phyloP scores from a whole-genome alignment of 2,329 filamentous ascomycete species.

The Fusarium mundagurra region DNA sequence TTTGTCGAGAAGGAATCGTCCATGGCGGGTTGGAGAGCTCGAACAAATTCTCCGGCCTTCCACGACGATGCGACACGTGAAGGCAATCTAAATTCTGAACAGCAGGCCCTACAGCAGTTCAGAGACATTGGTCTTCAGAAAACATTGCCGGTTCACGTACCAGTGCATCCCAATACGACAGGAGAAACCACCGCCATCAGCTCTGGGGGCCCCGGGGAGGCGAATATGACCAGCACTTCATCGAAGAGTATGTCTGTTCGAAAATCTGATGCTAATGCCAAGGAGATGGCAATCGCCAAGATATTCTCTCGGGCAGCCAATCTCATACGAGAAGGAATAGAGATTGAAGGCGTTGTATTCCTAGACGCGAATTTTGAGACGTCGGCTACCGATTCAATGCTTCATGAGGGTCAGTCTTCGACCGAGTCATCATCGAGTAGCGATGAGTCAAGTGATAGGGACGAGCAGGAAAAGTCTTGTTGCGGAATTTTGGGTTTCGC shows the following conservation, averaged over 20 bases:
- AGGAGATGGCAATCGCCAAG: constrained; percentile 11
- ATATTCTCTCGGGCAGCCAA: constrained; percentile 57
- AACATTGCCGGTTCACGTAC: neutral
- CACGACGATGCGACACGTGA: constrained; percentile 19
- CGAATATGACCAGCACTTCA: neutral
- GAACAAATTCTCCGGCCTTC: constrained; percentile 8
- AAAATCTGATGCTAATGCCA: neutral
- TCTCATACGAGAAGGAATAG: constrained; percentile 54
- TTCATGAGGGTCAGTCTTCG: constrained; percentile 24
- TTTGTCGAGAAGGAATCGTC: constrained; percentile 50
- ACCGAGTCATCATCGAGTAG: constrained; percentile 35
- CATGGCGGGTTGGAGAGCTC: constrained; percentile 41
- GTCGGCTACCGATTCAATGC: constrained; percentile 27
- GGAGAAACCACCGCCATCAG: neutral
- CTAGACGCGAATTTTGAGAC: constrained; percentile 44
- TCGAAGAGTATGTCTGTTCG: neutral
- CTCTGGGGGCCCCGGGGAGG: neutral
- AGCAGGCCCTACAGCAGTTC: constrained; percentile 18
- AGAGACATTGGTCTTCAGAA: constrained; percentile 3
- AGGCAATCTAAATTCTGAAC: constrained; percentile 21
- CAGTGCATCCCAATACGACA: constrained; percentile 2
- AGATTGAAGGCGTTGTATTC: constrained; percentile 51
- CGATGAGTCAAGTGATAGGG: constrained; percentile 38
- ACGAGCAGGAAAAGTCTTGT: constrained; percentile 4
- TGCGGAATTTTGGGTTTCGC: constrained; percentile 54